Evolutionary conservation across 2,329 filamentous ascomycete species (phyloP).

Genomic region (Alternaria sp.): DNA sequence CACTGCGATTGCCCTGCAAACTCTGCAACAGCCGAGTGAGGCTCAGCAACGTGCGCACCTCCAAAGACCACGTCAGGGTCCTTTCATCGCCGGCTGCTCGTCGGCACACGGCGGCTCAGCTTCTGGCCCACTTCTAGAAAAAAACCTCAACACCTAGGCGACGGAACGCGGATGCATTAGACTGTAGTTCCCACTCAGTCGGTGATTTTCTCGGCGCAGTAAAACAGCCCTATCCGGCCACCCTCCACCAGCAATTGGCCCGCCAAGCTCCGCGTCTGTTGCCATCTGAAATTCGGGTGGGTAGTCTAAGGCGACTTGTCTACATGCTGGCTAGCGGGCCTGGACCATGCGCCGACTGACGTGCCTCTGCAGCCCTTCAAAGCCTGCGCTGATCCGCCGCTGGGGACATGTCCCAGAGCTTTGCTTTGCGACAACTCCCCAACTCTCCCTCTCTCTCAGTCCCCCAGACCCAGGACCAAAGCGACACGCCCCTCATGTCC

Average conservation of each 20-base stretch:
- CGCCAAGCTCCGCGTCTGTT: slow-evolving; percentile 26
- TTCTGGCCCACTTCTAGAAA: slow-evolving; percentile 21
- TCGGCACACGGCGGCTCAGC: slow-evolving; percentile 5
- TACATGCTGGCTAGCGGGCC: slow-evolving; percentile 28
- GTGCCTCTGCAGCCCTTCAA: slow-evolving; percentile 37
- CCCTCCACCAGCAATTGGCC: slow-evolving; percentile 12
- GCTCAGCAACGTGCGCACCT: background rate
- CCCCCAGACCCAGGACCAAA: slow-evolving; percentile 17
- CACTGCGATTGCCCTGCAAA: background rate
- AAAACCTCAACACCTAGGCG: slow-evolving; percentile 15
- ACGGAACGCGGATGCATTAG: slow-evolving; percentile 9
- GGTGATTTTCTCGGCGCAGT: slow-evolving; percentile 23
- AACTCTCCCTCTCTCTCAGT: slow-evolving; percentile 11
- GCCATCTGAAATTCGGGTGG: slow-evolving; percentile 30
- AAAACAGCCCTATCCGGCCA: slow-evolving; percentile 17
- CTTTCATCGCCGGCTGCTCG: background rate
- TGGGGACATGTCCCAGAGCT: slow-evolving; percentile 16
- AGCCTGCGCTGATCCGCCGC: slow-evolving; percentile 29
- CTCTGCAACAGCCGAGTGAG: background rate
- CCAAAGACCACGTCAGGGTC: background rate
- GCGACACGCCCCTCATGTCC: slow-evolving; percentile 23
- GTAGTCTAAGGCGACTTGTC: slow-evolving; percentile 17
- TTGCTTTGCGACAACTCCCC: slow-evolving; percentile 24
- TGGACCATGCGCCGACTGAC: slow-evolving; percentile 32
- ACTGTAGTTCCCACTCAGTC: slow-evolving; percentile 9